Evolutionary conservation across 2,329 filamentous ascomycete species (phyloP), one percentile per base, ranked within the genome.

Genomic region (Neoascochyta sp.): DNA sequence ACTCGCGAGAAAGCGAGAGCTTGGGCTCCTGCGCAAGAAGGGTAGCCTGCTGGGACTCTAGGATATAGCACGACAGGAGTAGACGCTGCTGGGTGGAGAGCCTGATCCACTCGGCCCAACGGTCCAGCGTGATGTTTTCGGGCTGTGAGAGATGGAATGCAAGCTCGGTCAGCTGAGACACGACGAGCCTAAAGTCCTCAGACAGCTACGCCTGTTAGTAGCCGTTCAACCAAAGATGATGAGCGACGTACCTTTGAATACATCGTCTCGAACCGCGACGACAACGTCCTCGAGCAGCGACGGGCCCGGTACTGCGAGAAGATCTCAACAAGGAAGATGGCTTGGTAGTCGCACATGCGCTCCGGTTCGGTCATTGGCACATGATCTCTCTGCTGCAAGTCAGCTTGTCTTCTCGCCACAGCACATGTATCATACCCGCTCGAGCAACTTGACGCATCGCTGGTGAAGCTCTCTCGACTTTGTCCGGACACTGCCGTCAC

Each of bases 271-370:
- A 69, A 70, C 5, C 51, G 52, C 14, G 52, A 43, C 8, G 65
- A 65, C 10, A 67, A 38, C 5, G 50, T 47, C 22, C 48, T 57
- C 10, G 60, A 53, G 14, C 58, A 58, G 17, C 66, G 60, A 24
- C 63, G 55, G 7, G 64, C 60, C 31, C 58, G 62, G 45, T 64
- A 68, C 16, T 67, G 57, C 4, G 66, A 61, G 10, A 65, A 54
- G 0, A 65, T 32, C 39, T 70, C 68, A 6, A 67, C 39, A n/a
- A 70, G 47, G 16, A 69, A 58, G 4, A 66, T 46, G 4, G 66
- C 62, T 46, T 70, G 68, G 41, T 63, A 60, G 34, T 70, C 67
- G 31, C 59, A 66, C 7, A 64, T 34, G 19, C 61, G 51, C 5
- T 57, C 50, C 8, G 45, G 31, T 17, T 57, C 52, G 6, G 35